phyloP scores from a whole-genome alignment of 78 protist species.

The Pelomyxa schiedti region DNA sequence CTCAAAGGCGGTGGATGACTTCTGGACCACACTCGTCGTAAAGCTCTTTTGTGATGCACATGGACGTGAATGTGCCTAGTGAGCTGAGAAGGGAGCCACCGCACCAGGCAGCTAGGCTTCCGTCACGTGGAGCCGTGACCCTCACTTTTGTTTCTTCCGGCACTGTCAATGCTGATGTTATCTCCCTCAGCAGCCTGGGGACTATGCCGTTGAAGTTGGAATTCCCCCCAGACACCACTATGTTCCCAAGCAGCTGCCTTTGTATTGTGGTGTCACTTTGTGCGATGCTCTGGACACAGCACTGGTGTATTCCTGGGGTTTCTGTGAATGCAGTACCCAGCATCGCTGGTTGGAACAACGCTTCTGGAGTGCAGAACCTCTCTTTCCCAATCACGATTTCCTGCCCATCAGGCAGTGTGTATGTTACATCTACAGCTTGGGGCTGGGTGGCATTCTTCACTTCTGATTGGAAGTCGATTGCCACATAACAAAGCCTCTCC shows the following conservation, averaged over 20 bases:
- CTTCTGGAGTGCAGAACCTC: constrained; percentile 82
- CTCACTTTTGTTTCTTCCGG: constrained; percentile 21
- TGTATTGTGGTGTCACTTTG: constrained; percentile 46
- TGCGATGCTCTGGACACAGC: constrained; percentile 9
- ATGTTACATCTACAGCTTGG: constrained; percentile 37
- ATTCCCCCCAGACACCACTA: constrained; percentile 70
- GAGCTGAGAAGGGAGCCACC: constrained; percentile 72
- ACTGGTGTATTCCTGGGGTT: constrained; percentile 76
- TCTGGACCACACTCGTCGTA: constrained; percentile 32
- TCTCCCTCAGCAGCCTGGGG: constrained; percentile 36
- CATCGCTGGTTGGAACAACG: constrained; percentile 82
- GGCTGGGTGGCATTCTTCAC: constrained; percentile 39
- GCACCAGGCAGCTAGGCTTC: constrained; percentile 56
- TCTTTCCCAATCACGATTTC: constrained; percentile 73
- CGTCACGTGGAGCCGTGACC: constrained; percentile 57
- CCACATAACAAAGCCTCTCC: constrained; percentile 64
- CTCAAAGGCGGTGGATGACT: not conserved
- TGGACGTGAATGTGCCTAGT: constrained; percentile 38
- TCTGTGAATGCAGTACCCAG: constrained; percentile 64
- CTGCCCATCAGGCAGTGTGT: constrained; percentile 82
- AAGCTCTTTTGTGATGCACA: constrained; percentile 54
- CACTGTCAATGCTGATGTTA: constrained; percentile 10
- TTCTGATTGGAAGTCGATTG: constrained; percentile 56
- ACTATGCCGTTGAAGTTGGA: constrained; percentile 50
- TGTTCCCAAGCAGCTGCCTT: constrained; percentile 25